Evolutionary conservation across 805 yeast genomes (phyloP), one percentile per base, ranked within the genome.

Genomic region (Yamadazyma nakazawae): DNA sequence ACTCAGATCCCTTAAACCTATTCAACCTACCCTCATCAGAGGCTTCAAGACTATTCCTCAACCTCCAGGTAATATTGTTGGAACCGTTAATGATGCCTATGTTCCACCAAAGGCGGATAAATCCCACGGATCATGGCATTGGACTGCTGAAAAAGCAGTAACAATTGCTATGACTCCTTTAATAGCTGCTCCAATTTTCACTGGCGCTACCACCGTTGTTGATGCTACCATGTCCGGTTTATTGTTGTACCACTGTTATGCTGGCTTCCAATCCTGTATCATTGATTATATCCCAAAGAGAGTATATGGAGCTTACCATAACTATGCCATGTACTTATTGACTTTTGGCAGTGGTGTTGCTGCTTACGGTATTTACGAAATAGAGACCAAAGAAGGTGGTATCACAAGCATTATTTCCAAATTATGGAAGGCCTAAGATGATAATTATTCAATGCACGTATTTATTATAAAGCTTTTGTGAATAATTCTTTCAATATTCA

Each of bases 191-290:
- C 91, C 94, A 2, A 75, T 84, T 45, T 63, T 81, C 19, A 70
- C 82, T 5, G 80, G 82, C 31, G 60, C 73, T 18, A 64, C 75
- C 12, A 70, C 82, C n/a, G 62, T 72, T 37, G 49, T 80, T 2
- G 94, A 86, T 64, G 69, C 86, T 2, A 53, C 80, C 2, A 64
- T 85, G 58, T 69, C 82, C 13, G 69, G 81, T 2, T 64, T 80
- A 12, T 59, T 85, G 40, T 66, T 86, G 53, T 74, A 77, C 59
- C 94, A 87, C 63, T 75, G 82, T 46, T 80, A 78, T 62, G 80
- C 80, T 41, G 95, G 94, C 2, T 81, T 85, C 72, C 82, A 81
- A 59, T 74, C 88, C 37, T 85, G 94, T 73, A 86, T 87, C 56
- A 78, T 78, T 47, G 94, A 87, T 65, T 85, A 85, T 67, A 82